A percentile compares a stretch with the other conserved stretches of the same genome.
phyloP scores from a whole-genome alignment of 768 basidiomycete species.

The Kwoniella dejecticola region DNA sequence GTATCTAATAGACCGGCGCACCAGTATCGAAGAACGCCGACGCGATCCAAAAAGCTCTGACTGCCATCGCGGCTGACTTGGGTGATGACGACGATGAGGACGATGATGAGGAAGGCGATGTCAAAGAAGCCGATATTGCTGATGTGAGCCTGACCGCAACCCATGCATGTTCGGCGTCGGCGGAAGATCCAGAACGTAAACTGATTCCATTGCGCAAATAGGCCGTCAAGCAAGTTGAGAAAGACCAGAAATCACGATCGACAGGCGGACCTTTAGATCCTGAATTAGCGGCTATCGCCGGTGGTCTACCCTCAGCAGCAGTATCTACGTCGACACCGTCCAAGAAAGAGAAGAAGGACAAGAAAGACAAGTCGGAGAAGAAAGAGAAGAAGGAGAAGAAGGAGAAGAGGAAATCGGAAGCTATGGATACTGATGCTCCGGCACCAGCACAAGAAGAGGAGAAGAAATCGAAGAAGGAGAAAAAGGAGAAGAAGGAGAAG shows the following conservation, averaged over 20 bases:
- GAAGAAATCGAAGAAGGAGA: slow-evolving; percentile 19
- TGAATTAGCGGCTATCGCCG: slow-evolving; percentile 50
- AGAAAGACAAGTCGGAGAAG: slow-evolving; percentile 44
- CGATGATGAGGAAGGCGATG: slow-evolving; percentile 67
- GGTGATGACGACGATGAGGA: slow-evolving; percentile 56
- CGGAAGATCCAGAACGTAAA: neutral
- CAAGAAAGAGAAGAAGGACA: slow-evolving; percentile 44
- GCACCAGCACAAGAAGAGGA: slow-evolving; percentile 2
- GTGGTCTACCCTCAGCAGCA: slow-evolving; percentile 20
- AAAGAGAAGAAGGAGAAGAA: slow-evolving; percentile 51
- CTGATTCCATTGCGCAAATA: slow-evolving; percentile 8
- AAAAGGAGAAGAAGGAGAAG: slow-evolving; percentile 38
- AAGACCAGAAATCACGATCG: slow-evolving; percentile 34
- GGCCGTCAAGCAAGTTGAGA: slow-evolving; percentile 51
- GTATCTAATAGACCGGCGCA: slow-evolving; percentile 63
- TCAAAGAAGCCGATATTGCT: slow-evolving; percentile 60
- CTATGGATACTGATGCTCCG: slow-evolving; percentile 32
- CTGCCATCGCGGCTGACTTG: slow-evolving; percentile 61
- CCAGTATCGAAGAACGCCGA: slow-evolving; percentile 85
- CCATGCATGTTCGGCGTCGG: neutral
- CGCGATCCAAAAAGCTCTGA: slow-evolving; percentile 83
- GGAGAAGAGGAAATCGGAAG: slow-evolving; percentile 51
- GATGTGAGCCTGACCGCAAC: slow-evolving; percentile 31
- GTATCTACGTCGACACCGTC: slow-evolving; percentile 21
- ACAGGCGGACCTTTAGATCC: slow-evolving; percentile 39